Conservation (phyloP, 2,329 filamentous ascomycete genomes). For the Sporothrix luriei region DNA sequence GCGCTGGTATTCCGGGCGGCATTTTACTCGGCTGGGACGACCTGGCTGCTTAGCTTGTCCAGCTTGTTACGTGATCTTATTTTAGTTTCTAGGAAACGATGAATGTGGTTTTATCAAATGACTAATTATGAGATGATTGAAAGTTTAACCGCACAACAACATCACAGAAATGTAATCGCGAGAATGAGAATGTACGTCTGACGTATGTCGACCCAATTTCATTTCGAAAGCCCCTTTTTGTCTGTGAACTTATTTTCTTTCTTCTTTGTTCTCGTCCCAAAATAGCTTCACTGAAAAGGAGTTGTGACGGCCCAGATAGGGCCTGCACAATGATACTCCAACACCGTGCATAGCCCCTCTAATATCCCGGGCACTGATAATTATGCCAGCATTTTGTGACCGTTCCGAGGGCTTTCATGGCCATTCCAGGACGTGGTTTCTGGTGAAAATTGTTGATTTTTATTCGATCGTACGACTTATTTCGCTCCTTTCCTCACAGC, state of each 20-base stretch:
- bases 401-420: no score
- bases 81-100: no score
- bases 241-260: not conserved
- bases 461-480: not conserved
- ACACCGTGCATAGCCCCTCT: not conserved
- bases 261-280: not conserved
- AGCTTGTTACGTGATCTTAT: no score
- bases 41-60: no score
- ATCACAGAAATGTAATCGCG: no score
- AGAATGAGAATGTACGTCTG: not conserved
- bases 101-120: no score
- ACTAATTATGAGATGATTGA: no score
- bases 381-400: not conserved
- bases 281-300: conserved; percentile 11
- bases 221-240: not conserved
- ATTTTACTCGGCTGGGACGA: no score
- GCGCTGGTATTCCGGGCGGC: no score
- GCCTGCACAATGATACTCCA: conserved; percentile 1
- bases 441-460: not conserved
- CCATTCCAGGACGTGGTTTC: no score
- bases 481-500: not conserved
- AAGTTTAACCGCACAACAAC: no score
- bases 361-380: not conserved
- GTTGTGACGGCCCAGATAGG: not conserved
- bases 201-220: not conserved